Evolutionary conservation across 805 yeast genomes (phyloP).

Genomic region (Sugiyamaella boreocaroliniensis): DNA sequence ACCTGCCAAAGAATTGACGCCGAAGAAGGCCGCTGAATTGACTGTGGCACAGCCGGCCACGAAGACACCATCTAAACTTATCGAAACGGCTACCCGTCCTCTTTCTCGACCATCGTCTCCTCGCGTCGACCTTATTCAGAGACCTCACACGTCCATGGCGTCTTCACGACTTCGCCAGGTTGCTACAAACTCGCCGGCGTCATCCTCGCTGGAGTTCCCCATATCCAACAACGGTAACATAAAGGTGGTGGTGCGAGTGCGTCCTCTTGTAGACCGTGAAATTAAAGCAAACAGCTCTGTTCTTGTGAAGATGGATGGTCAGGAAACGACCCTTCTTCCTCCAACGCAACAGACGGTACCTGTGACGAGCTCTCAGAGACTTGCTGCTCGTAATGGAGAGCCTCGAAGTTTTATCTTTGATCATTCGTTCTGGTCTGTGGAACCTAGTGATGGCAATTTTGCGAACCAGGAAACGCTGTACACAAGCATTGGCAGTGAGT

Average conservation of each 20-base stretch:
- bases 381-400: slow-evolving; percentile 23
- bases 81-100: too few species aligned
- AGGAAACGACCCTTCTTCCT: slow-evolving; percentile 18
- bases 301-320: slow-evolving; percentile 17
- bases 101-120: neutral
- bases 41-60: too few species aligned
- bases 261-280: slow-evolving; percentile 32
- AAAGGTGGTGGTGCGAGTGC: slow-evolving; percentile 35
- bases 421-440: slow-evolving; percentile 45
- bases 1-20: too few species aligned
- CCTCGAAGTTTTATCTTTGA: slow-evolving; percentile 45
- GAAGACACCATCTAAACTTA: too few species aligned
- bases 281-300: slow-evolving; percentile 7
- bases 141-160: neutral
- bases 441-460: slow-evolving; percentile 30
- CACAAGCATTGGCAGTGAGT: slow-evolving; percentile 47
- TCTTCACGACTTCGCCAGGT: neutral
- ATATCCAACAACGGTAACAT: slow-evolving; percentile 26
- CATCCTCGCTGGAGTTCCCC: neutral
- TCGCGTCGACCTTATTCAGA: neutral
- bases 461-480: slow-evolving; percentile 49
- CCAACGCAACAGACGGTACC: slow-evolving; percentile 11
- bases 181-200: neutral
- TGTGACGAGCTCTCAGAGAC: slow-evolving; percentile 11
- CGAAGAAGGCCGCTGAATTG: too few species aligned